Base-by-base conservation (phyloP, 192 early-diverging fungal genomes). In the Coemansia sp. region DNA sequence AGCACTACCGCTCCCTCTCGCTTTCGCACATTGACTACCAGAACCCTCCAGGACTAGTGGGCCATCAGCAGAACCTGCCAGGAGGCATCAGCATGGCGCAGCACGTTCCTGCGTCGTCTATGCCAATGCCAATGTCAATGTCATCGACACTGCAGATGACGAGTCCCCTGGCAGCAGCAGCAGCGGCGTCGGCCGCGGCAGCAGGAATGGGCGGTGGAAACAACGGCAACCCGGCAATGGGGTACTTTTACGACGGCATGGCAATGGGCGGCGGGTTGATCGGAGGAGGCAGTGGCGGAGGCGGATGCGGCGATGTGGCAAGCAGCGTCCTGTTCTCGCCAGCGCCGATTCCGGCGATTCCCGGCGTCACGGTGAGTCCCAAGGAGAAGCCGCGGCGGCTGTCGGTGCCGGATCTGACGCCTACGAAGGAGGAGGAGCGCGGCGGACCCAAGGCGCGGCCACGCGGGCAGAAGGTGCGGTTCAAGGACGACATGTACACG, bases 401-500 rank as follows among this genome's bases (percentile, higher is more conserved):
- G 5, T 85, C 84, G 0, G 72, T 74, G 11, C 76, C 82, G 0
- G 65, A 75, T n/a, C 44, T 83, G 19, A 39, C 72, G 3, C 67
- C 71, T 4, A 59, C 69, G 7, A 74, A 59, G 14, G 79, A 76
- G 3, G 84, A 76, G 17, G 75, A 76, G 6, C 42, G 58, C 22
- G 42, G 61, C 7, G 61, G 60, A 7, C 50, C 63, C 7, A 76
- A 79, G 19, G 68, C 75, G 54, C 42, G 75, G 64, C 89, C 90
- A 4, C 84, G 91, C 40, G 82, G 85, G n/a, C 93, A 94, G 61
- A 90, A 90, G 63, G 74, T 91, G 43, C 81, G 89, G 5, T 92
- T 88, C 73, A 63, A 67, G 12, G 88, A 87, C 22, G 93, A 94
- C 60, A 74, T 89, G 57, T 94, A 94, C 70, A 94, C 93, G 14